Percentiles rank a stretch among this genome's conserved stretches.
Conservation (phyloP, 768 basidiomycete species). For the Mycena alexandri region DNA sequence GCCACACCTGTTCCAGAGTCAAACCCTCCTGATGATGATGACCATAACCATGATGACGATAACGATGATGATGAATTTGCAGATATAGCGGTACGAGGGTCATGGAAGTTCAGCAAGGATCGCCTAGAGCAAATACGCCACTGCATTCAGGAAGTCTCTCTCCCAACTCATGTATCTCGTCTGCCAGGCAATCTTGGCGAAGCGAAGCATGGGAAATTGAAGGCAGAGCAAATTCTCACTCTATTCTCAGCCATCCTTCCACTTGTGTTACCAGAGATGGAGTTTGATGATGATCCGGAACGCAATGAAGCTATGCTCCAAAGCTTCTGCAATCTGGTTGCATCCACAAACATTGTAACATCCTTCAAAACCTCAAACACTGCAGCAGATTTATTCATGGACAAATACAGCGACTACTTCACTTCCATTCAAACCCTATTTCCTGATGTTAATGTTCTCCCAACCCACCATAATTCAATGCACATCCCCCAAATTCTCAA, state of each 20-base stretch:
- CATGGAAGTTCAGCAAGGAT: slow-evolving; percentile 18
- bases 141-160: slow-evolving; percentile 4
- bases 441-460: slow-evolving; percentile 15
- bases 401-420: slow-evolving; percentile 26
- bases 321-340: slow-evolving; percentile 33
- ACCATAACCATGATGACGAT: no score
- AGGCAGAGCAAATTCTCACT: slow-evolving; percentile 37
- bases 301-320: slow-evolving; percentile 16
- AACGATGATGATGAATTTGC: slow-evolving; percentile 24
- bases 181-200: slow-evolving; percentile 40
- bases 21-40: no score
- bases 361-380: slow-evolving; percentile 29
- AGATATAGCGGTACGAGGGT: slow-evolving; percentile 14
- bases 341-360: slow-evolving; percentile 31
- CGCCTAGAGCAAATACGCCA: slow-evolving; percentile 4
- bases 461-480: slow-evolving; percentile 37
- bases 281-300: slow-evolving; percentile 17
- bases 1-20: no score
- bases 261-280: slow-evolving; percentile 28
- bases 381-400: slow-evolving; percentile 32
- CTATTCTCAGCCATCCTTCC: slow-evolving; percentile 32
- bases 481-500: slow-evolving; percentile 26
- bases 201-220: slow-evolving; percentile 38
- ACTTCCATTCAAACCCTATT: slow-evolving; percentile 14
- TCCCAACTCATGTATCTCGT: slow-evolving; percentile 34